Conservation (phyloP, 148 eudicot genomes). For the Simmondsia chinensis region DNA sequence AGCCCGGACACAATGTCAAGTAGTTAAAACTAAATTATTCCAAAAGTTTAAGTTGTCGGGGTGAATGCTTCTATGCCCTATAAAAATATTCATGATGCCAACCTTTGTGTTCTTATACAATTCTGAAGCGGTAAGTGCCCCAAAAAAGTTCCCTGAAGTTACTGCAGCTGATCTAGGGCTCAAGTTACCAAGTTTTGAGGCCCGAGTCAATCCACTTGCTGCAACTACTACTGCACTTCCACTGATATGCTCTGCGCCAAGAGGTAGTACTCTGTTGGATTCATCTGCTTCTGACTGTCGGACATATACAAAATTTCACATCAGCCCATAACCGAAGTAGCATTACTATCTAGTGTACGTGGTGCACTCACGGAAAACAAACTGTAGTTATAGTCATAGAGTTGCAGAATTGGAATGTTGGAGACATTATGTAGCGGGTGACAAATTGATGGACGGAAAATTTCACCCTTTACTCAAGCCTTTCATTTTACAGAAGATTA, state of each 20-base stretch:
- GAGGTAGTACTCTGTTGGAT: constrained; percentile 23
- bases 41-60: too few species aligned
- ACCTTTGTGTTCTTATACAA: constrained; percentile 85
- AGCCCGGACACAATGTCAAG: too few species aligned
- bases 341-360: too few species aligned
- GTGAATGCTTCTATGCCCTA: too few species aligned
- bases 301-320: not conserved
- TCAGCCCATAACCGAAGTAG: not conserved
- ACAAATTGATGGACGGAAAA: too few species aligned
- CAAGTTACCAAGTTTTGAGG: constrained; percentile 34
- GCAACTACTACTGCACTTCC: constrained; percentile 45
- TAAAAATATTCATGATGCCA: not conserved
- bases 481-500: too few species aligned
- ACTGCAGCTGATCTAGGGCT: constrained; percentile 72
- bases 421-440: too few species aligned
- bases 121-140: constrained; percentile 74
- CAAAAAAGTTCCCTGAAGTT: constrained; percentile 77
- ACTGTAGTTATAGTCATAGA: too few species aligned
- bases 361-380: too few species aligned
- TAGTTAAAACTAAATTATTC: too few species aligned
- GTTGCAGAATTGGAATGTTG: too few species aligned
- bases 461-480: too few species aligned
- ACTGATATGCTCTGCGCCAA: constrained; percentile 16
- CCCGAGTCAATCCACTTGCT: constrained; percentile 39
- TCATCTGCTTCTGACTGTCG: constrained; percentile 75